A percentile compares a stretch with the other conserved stretches of the same genome.
These are phyloP conservation scores for Cercis canadensis DNA, from an alignment of 306 rosid species.

Conservation along the genomic window DNA sequence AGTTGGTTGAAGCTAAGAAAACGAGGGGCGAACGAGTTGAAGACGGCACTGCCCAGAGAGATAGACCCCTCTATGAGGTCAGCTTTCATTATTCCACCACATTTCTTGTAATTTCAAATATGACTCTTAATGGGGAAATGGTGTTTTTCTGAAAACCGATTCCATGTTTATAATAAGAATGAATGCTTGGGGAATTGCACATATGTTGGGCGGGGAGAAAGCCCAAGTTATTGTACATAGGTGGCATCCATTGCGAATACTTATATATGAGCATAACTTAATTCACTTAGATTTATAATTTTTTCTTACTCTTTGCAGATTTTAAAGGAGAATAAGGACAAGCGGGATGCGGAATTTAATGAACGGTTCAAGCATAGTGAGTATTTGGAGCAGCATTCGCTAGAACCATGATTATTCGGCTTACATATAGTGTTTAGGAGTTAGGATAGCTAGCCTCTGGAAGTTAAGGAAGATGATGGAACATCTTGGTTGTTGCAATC, in stretches of 20 bases:
- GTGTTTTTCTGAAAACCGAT: constrained; percentile 14
- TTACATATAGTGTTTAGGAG: background rate
- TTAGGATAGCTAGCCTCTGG: constrained; percentile 22
- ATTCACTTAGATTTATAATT: constrained; percentile 1
- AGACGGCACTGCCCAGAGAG: constrained; percentile 90
- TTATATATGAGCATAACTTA: background rate
- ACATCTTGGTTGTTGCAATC: constrained; percentile 21
- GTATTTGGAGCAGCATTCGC: constrained; percentile 42
- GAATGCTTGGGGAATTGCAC: background rate
- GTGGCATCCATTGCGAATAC: background rate
- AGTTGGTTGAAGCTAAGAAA: constrained; percentile 79
- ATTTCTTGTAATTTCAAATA: background rate
- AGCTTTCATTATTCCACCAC: background rate
- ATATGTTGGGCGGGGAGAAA: background rate
- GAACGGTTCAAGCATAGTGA: constrained; percentile 96
- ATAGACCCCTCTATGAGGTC: constrained; percentile 91
- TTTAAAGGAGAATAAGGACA: constrained; percentile 89
- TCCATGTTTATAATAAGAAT: background rate
- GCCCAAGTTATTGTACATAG: background rate
- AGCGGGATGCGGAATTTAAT: constrained; percentile 84
- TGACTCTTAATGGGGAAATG: background rate
- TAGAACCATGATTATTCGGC: background rate
- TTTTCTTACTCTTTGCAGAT: constrained; percentile 49
- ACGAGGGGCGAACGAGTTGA: constrained; percentile 86
- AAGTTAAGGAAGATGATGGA: background rate